phyloP scores from a whole-genome alignment of 495 filamentous ascomycete genomes.

The Daldinia bambusicola region DNA sequence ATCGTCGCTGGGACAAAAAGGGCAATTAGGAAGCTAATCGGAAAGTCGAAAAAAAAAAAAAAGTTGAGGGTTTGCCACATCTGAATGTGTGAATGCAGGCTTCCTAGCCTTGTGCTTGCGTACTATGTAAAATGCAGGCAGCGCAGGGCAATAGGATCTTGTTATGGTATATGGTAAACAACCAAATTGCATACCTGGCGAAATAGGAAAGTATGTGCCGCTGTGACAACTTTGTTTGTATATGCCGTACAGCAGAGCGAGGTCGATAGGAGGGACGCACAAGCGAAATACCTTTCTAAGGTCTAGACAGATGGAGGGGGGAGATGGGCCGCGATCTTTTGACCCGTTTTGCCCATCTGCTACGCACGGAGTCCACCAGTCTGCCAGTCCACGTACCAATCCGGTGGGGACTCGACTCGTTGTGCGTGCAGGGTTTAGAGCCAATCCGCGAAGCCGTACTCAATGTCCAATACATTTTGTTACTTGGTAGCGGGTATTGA shows the following conservation, averaged over 20 bases:
- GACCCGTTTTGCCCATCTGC: conserved; percentile 23
- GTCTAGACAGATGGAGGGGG: conserved; percentile 30
- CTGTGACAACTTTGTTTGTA: conserved; percentile 13
- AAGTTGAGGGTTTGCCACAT: conserved; percentile 25
- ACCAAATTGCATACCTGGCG: neutral
- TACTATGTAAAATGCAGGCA: neutral
- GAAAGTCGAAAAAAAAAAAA: conserved; percentile 3
- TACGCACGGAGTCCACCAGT: conserved; percentile 18
- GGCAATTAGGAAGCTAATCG: conserved; percentile 4
- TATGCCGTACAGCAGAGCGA: conserved; percentile 12
- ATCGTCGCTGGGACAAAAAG: conserved; percentile 17
- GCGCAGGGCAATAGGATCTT: neutral
- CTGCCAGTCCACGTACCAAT: conserved; percentile 22
- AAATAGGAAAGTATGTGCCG: conserved; percentile 3
- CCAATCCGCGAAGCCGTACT: conserved; percentile 25
- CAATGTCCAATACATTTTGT: conserved; percentile 1
- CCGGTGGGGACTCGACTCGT: conserved; percentile 34
- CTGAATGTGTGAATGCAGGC: neutral
- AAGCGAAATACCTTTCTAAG: conserved; percentile 30
- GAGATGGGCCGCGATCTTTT: conserved; percentile 17
- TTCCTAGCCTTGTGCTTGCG: neutral
- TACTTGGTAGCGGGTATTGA: conserved; percentile 15
- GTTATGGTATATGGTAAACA: conserved; percentile 8
- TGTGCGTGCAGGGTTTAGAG: conserved; percentile 35
- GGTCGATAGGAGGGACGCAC: conserved; percentile 18